Percentiles rank a stretch among this genome's conserved stretches.
Evolutionary conservation across 441 rosid species (phyloP).

Genomic region (Gossypium trilobum): DNA sequence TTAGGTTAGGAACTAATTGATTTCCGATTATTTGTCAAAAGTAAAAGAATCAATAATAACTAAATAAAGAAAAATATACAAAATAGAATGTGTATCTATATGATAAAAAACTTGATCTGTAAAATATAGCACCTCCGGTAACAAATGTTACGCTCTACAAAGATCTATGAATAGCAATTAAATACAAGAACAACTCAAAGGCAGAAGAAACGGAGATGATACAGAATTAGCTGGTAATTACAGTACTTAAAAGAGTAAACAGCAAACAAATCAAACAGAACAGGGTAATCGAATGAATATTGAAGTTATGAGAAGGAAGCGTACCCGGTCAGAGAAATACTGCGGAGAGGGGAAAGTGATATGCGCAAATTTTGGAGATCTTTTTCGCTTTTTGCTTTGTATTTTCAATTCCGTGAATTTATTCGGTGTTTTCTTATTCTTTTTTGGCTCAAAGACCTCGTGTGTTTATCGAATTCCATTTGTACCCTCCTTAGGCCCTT

Average conservation of each 20-base stretch:
- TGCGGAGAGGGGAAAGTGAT: neutral
- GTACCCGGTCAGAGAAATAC: neutral
- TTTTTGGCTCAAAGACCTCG: too few species aligned
- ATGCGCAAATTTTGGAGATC: neutral
- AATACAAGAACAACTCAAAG: neutral
- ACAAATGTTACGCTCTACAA: neutral
- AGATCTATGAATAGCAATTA: conserved; percentile 4
- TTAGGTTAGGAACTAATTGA: neutral
- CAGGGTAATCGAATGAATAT: neutral
- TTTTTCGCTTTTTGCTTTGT: neutral
- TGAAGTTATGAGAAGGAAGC: neutral
- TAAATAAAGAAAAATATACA: neutral
- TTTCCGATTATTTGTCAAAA: neutral
- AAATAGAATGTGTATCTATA: neutral
- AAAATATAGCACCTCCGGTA: neutral
- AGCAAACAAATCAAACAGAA: neutral
- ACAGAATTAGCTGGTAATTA: neutral
- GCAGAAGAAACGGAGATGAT: neutral
- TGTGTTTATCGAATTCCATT: neutral
- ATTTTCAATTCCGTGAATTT: neutral
- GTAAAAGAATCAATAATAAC: neutral
- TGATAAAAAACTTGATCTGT: neutral
- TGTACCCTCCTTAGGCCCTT: neutral
- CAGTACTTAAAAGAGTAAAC: neutral
- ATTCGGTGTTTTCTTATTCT: neutral